Evolutionary conservation across 129 eudicot genomes (phyloP).

Genomic region (Escallonia rubra): DNA sequence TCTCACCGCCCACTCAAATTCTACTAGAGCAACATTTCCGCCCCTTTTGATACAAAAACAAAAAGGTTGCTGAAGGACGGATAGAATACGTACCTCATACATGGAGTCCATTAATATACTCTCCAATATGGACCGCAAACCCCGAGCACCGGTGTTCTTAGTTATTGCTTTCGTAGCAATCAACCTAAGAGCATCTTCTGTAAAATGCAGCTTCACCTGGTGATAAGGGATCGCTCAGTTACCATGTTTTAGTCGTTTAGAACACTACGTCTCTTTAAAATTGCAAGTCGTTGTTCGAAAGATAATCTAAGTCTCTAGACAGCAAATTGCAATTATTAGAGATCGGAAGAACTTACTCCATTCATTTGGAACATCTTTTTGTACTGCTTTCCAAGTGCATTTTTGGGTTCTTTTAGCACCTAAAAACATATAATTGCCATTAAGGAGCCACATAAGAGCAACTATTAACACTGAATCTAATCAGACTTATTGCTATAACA

Average conservation of each 20-base stretch:
- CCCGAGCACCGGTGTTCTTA: conserved; percentile 95
- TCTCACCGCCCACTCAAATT: too few relatives aligned
- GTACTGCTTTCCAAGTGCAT: conserved; percentile 97
- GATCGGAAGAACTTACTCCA: conserved; percentile 38
- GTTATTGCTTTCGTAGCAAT: conserved; percentile 84
- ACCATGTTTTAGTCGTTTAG: background rate
- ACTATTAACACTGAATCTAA: background rate
- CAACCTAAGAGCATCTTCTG: conserved; percentile 74
- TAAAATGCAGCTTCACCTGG: conserved; percentile 86
- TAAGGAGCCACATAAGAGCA: background rate
- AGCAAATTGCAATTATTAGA: too few relatives aligned
- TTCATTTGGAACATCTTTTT: conserved; percentile 96
- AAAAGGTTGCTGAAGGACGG: background rate
- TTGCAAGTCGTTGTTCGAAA: background rate
- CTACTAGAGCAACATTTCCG: too few relatives aligned
- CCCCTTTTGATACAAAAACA: background rate
- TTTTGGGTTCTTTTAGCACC: conserved; percentile 96
- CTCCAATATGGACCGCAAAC: conserved; percentile 86
- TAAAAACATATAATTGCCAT: conserved; percentile 22
- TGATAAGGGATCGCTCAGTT: background rate
- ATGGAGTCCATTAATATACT: conserved; percentile 91
- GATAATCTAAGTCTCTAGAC: background rate
- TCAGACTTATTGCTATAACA: too few relatives aligned
- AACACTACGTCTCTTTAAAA: too few relatives aligned
- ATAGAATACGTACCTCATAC: conserved; percentile 71